These are phyloP conservation scores for Erythrobasidium yunnanense DNA, from an alignment of 768 basidiomycete genomes.

Conservation along the genomic window DNA sequence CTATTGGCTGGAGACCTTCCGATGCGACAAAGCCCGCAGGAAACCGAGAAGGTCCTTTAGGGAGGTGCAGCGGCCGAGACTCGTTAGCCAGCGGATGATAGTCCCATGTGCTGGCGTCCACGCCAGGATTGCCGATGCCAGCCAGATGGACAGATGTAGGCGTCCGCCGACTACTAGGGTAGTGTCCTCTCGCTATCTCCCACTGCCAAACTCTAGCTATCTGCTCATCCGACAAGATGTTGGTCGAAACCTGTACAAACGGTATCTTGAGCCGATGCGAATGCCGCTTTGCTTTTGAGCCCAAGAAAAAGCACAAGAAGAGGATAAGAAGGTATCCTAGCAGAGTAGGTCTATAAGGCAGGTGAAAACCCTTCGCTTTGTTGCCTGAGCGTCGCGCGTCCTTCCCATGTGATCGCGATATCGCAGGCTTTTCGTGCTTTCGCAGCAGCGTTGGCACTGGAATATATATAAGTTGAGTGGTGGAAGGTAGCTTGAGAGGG, in stretches of 20 bases:
- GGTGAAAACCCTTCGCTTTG: background rate
- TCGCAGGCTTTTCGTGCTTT: no score
- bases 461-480: no score
- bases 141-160: slow-evolving; percentile 46
- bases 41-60: slow-evolving; percentile 33
- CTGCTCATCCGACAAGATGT: slow-evolving; percentile 49
- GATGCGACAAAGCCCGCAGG: slow-evolving; percentile 42
- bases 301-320: background rate
- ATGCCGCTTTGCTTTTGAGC: background rate
- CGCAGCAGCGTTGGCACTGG: no score
- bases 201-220: slow-evolving; percentile 85
- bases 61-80: slow-evolving; percentile 27
- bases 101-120: slow-evolving; percentile 38
- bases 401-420: background rate
- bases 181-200: slow-evolving; percentile 88
- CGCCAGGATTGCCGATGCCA: slow-evolving; percentile 59
- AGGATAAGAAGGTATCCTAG: slow-evolving; percentile 4
- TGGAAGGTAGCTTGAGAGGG: no score
- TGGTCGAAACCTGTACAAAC: slow-evolving; percentile 41
- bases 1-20: slow-evolving; percentile 56
- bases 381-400: background rate
- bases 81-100: background rate
- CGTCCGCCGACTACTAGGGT: slow-evolving; percentile 47
- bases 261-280: slow-evolving; percentile 29
- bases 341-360: background rate